Evolutionary conservation across 192 early-diverging fungal genomes (phyloP), one percentile per base, ranked within the genome.

Genomic region (Coemansia sp.): DNA sequence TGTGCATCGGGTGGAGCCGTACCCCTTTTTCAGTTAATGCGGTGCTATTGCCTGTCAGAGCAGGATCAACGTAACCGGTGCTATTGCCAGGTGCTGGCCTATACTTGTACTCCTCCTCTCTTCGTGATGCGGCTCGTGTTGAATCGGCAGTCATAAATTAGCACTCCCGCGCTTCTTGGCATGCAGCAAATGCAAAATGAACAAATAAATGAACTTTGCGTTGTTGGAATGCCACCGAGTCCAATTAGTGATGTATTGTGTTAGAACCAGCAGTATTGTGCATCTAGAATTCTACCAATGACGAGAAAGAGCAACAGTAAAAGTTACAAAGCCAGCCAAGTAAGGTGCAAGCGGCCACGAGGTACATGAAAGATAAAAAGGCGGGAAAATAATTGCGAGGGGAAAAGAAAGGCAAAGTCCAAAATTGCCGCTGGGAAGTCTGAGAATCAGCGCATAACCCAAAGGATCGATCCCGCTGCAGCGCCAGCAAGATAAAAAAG

Each of bases 1-100:
- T 66, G 46, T 72, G 71, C 68, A 69, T 69, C 53, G 57, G 20
- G 57, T n/a, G 57, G 35, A 59, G 34, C 30, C 35, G 34, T 38
- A 18, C 24, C 57, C 57, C 20, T 36, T 0, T 59, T 0, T 36
- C 10, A 23, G 4, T 21, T 36, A 11, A 7, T 3, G 57, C 15
- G 18, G 34, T n/a, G 34, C 16, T 36, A 33, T 34, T 16, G 6
- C 18, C 57, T 35, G 35, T 8, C 33, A 21, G 57, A 35, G 35
- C 30, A 26, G 35, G 18, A 26, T 59, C 57, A 35, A 26, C n/a
- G 35, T 1, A n/a, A 26, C 14, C 57, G 18, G 57, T 38, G 33
- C 34, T 59, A n/a, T 39, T 7, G 57, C 34, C n/a, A 2, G 57
- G 36, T 12, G 35, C 34, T 9, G 57, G 34, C 1, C 34, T 59